These are phyloP conservation scores for Rhodamnia argentea DNA, from an alignment of 345 rosid species.

Conservation along the genomic window DNA sequence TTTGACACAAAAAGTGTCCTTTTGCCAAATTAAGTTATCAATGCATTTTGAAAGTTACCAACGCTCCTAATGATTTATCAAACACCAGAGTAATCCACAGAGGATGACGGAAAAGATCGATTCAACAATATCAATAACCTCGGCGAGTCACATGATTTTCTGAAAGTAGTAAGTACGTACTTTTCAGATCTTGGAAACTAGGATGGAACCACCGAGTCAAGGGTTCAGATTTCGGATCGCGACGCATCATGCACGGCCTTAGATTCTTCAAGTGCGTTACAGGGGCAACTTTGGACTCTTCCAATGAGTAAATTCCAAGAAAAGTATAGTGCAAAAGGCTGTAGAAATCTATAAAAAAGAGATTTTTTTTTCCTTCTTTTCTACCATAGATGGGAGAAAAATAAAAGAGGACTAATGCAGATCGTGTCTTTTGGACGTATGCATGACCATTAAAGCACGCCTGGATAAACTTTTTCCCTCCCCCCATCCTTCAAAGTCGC, in stretches of 20 bases:
- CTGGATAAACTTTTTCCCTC: neutral
- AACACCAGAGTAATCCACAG: too few relatives aligned
- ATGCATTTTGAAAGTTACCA: neutral
- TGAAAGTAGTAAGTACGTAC: neutral
- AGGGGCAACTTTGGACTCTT: neutral
- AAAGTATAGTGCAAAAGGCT: neutral
- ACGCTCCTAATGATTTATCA: too few relatives aligned
- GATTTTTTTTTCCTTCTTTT: neutral
- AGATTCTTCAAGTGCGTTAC: neutral
- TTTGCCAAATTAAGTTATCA: neutral
- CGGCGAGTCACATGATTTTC: too few relatives aligned
- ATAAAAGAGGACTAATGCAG: neutral
- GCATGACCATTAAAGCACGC: slow-evolving; percentile 17
- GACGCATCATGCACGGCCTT: neutral
- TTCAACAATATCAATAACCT: too few relatives aligned
- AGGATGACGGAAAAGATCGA: too few relatives aligned
- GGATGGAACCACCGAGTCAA: neutral
- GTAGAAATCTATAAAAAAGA: neutral
- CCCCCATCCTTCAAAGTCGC: neutral
- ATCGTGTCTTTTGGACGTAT: slow-evolving; percentile 2
- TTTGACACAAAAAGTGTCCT: too few relatives aligned
- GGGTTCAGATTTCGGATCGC: neutral
- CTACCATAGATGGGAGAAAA: neutral
- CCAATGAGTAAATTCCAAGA: neutral
- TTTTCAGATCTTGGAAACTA: neutral